Percentiles rank a stretch among this genome's conserved stretches.
These are phyloP conservation scores for Hymenoscyphus infarciens DNA, from an alignment of 2,329 filamentous ascomycete genomes.

Conservation along the genomic window DNA sequence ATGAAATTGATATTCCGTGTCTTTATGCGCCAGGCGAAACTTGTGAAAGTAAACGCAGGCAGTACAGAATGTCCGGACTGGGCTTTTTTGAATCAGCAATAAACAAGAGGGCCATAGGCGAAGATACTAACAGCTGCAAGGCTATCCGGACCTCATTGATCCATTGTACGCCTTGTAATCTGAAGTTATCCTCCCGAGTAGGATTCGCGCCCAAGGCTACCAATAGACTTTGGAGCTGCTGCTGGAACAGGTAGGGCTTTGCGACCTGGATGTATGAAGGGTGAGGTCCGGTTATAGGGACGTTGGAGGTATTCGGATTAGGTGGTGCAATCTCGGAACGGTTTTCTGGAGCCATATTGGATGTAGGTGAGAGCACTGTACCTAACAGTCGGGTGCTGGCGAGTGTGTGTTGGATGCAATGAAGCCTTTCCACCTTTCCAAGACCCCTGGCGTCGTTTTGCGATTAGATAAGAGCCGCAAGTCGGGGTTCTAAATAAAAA, in stretches of 20 bases:
- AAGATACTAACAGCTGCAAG: constrained; percentile 66
- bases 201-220: constrained; percentile 67
- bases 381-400: neutral
- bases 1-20: constrained; percentile 78
- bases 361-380: neutral
- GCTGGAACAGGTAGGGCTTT: constrained; percentile 76
- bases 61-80: constrained; percentile 87
- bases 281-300: constrained; percentile 28
- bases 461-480: constrained; percentile 2
- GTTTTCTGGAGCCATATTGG: constrained; percentile 24
- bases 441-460: neutral
- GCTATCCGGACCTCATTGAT: constrained; percentile 80
- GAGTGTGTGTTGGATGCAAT: neutral
- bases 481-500: neutral
- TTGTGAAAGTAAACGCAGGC: constrained; percentile 92
- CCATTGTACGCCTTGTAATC: constrained; percentile 82
- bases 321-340: constrained; percentile 7
- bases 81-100: constrained; percentile 47
- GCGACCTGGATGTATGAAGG: constrained; percentile 38
- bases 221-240: constrained; percentile 71
- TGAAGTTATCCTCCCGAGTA: constrained; percentile 73
- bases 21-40: constrained; percentile 82
- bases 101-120: neutral
- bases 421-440: neutral
- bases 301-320: constrained; percentile 2